Percentiles rank a stretch among this genome's conserved stretches.
phyloP scores from a whole-genome alignment of 768 basidiomycete genomes.

The Hemileccinum rubropunctum region DNA sequence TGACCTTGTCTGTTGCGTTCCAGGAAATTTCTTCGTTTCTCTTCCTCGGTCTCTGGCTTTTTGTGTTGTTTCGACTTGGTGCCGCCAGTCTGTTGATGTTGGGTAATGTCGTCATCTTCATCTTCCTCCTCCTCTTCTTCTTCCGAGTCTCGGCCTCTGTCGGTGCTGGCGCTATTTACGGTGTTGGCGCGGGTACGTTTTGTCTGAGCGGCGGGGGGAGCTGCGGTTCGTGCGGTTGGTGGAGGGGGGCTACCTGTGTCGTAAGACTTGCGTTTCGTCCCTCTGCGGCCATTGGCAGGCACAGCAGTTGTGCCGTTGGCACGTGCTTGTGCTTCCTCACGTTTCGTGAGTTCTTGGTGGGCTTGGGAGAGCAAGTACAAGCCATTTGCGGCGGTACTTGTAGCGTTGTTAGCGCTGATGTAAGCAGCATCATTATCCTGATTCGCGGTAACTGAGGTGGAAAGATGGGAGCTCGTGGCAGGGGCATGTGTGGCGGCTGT shows the following conservation, averaged over 20 bases:
- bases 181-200: constrained; percentile 42
- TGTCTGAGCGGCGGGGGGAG: constrained; percentile 18
- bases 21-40: constrained; percentile 94
- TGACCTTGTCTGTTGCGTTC: constrained; percentile 96
- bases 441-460: constrained; percentile 34
- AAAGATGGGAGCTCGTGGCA: constrained; percentile 34
- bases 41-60: constrained; percentile 96
- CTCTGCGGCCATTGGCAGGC: constrained; percentile 40
- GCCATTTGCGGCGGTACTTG: constrained; percentile 81
- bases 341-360: constrained; percentile 93
- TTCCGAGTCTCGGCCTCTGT: constrained; percentile 36
- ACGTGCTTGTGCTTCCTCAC: constrained; percentile 80
- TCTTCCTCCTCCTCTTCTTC: constrained; percentile 41
- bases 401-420: constrained; percentile 51
- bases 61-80: constrained; percentile 40
- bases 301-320: constrained; percentile 40
- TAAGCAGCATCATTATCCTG: constrained; percentile 35
- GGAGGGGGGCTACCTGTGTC: constrained; percentile 43
- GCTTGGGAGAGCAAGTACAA: constrained; percentile 93
- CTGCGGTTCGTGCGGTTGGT: constrained; percentile 20
- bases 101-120: constrained; percentile 36
- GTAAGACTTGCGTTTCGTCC: constrained; percentile 68
- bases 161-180: constrained; percentile 27
- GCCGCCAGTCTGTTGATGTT: constrained; percentile 13
- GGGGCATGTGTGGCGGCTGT: constrained; percentile 31